Conservation (phyloP, 2,329 filamentous ascomycete genomes). For the Lecanicillium sp. region DNA sequence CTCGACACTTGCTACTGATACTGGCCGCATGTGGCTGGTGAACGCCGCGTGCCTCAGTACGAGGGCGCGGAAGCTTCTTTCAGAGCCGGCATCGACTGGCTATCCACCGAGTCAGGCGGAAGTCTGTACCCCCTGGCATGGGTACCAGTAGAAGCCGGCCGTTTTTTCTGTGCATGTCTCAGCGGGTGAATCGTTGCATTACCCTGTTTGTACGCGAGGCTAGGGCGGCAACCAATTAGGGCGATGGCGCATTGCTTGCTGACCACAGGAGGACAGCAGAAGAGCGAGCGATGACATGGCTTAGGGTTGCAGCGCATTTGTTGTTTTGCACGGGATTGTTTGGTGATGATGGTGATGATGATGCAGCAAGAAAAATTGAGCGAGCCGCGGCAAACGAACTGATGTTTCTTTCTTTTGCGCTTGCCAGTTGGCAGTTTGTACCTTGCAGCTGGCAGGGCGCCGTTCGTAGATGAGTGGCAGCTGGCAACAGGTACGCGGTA, state of each 20-base stretch:
- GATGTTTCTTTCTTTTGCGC: background rate
- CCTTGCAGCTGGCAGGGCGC: background rate
- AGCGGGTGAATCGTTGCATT: constrained; percentile 6
- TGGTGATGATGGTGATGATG: background rate
- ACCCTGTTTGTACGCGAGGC: constrained; percentile 3
- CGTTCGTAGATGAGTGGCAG: background rate
- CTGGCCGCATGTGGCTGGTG: background rate
- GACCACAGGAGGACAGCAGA: background rate
- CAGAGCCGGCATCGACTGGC: constrained; percentile 3
- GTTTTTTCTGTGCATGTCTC: constrained; percentile 6
- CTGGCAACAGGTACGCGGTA: background rate
- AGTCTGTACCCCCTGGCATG: constrained; percentile 2
- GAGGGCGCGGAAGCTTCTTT: constrained; percentile 3
- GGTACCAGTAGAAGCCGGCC: background rate
- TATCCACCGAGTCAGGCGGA: constrained; percentile 5
- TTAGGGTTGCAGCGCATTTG: background rate
- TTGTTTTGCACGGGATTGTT: background rate
- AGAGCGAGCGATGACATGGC: background rate
- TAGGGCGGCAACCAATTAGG: background rate
- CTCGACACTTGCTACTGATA: background rate
- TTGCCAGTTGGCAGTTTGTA: background rate
- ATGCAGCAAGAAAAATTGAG: background rate
- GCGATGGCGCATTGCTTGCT: background rate
- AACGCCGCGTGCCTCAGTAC: background rate
- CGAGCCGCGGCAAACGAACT: background rate